Conservation (phyloP, 2,329 filamentous ascomycete species). For the Clathrospora elynae region DNA sequence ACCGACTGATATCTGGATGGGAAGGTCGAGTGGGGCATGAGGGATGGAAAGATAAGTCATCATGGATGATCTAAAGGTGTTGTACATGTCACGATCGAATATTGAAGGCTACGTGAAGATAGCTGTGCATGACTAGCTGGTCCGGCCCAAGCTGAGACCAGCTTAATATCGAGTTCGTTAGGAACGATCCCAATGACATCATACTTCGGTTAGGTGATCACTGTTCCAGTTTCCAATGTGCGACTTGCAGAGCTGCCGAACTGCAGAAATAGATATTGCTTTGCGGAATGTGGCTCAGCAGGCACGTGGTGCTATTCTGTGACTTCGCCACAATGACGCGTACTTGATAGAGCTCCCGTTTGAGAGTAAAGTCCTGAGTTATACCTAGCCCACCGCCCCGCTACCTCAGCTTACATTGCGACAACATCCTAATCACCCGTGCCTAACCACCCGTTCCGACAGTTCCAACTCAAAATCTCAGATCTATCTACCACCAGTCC, state of each 20-base stretch:
- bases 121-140: not conserved
- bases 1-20: not conserved
- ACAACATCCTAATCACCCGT: conserved; percentile 3
- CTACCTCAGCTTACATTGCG: conserved; percentile 11
- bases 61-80: not conserved
- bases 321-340: conserved; percentile 34
- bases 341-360: conserved; percentile 12
- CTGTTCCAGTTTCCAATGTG: too few species aligned
- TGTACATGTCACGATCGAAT: not conserved
- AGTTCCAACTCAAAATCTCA: not conserved
- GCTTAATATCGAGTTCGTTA: conserved; percentile 1
- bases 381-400: conserved; percentile 19
- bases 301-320: conserved; percentile 12
- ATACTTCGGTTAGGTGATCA: not conserved
- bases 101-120: not conserved
- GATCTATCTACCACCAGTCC: not conserved
- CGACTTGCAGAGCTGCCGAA: too few species aligned
- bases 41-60: too few species aligned
- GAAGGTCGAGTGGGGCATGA: too few species aligned
- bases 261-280: too few species aligned
- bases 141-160: not conserved
- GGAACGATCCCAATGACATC: conserved; percentile 4
- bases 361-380: conserved; percentile 13
- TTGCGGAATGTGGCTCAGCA: conserved; percentile 20
- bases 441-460: not conserved